These are phyloP conservation scores for Linnemannia zychae DNA, from an alignment of 192 early-diverging fungal genomes.

Conservation along the genomic window DNA sequence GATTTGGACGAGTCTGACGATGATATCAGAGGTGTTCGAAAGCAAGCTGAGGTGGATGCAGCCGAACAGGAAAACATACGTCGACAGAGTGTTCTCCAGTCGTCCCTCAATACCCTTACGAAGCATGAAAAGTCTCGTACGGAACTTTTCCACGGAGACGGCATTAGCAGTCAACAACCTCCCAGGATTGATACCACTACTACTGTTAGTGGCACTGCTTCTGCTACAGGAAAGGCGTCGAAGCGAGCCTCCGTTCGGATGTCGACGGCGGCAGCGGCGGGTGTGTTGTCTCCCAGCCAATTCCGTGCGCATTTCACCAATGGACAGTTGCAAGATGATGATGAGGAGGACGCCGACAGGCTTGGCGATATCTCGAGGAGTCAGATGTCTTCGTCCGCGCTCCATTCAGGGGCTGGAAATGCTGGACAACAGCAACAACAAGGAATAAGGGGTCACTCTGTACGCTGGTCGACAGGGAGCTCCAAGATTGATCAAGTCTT, in stretches of 20 bases:
- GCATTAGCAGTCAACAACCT: neutral
- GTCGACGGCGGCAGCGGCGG: conserved; percentile 1
- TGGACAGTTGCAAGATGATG: conserved; percentile 26
- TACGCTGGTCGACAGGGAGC: conserved; percentile 20
- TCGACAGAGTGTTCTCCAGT: conserved; percentile 34
- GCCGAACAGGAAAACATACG: conserved; percentile 11
- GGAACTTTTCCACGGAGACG: neutral
- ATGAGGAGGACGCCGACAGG: conserved; percentile 12
- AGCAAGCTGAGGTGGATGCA: neutral
- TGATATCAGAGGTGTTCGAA: neutral
- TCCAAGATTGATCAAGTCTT: conserved; percentile 28
- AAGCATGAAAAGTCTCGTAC: conserved; percentile 29
- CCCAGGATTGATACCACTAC: conserved; percentile 26
- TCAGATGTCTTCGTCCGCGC: neutral
- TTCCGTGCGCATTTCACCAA: conserved; percentile 37
- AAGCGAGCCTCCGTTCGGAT: conserved; percentile 22
- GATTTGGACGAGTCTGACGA: conserved; percentile 32
- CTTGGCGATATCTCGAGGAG: conserved; percentile 1
- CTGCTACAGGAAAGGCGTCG: neutral
- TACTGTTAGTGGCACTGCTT: neutral
- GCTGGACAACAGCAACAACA: neutral
- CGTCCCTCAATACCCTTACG: conserved; percentile 32
- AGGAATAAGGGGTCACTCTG: conserved; percentile 9
- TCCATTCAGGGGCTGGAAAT: neutral
- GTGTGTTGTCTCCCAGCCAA: conserved; percentile 27